These are phyloP conservation scores for Leishmania arabica DNA, from an alignment of 208 protist genomes.

Conservation along the genomic window DNA sequence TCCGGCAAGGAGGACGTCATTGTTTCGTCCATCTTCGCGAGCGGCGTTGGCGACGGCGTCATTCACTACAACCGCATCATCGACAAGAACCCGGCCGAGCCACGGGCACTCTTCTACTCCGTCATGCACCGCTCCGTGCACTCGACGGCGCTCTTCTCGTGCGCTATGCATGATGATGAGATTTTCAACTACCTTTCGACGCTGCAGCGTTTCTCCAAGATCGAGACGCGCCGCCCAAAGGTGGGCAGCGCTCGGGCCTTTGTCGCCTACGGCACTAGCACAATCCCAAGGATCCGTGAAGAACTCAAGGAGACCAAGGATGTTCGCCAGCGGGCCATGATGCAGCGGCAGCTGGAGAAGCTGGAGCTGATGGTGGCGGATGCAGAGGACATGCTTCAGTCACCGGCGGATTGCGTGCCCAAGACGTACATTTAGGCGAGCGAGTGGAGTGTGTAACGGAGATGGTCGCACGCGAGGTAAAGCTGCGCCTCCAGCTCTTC, in stretches of 20 bases:
- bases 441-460: neutral
- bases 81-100: constrained; percentile 85
- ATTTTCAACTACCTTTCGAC: constrained; percentile 47
- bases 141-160: constrained; percentile 53
- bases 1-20: constrained; percentile 57
- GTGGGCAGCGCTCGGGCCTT: constrained; percentile 60
- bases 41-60: constrained; percentile 61
- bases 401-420: constrained; percentile 55
- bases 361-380: constrained; percentile 65
- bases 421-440: constrained; percentile 60
- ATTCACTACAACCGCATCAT: constrained; percentile 83
- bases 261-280: constrained; percentile 43
- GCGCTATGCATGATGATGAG: constrained; percentile 26
- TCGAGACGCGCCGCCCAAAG: constrained; percentile 64
- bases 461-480: neutral
- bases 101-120: constrained; percentile 74
- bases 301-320: constrained; percentile 47
- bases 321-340: constrained; percentile 34
- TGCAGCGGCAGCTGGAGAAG: constrained; percentile 48
- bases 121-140: constrained; percentile 67
- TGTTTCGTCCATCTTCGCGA: constrained; percentile 76
- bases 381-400: constrained; percentile 57
- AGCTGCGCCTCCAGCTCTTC: neutral
- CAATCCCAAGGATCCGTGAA: constrained; percentile 50
- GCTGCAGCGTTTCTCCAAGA: constrained; percentile 65